These are phyloP conservation scores for Pseudognaphalium luteoalbum DNA, from an alignment of 129 eudicot species.

Conservation along the genomic window DNA sequence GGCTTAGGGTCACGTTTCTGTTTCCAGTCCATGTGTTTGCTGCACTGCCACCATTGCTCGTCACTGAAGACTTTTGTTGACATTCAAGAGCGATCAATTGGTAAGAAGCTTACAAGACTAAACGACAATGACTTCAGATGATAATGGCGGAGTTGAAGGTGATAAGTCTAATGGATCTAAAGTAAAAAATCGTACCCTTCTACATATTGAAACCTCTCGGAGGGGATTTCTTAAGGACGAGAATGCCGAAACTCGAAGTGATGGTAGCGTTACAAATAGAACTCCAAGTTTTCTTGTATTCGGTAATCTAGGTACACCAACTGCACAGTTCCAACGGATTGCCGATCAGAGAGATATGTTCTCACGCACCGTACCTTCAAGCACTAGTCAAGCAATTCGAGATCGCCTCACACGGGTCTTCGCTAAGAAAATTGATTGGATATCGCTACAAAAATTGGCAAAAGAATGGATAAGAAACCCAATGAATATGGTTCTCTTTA, in stretches of 20 bases:
- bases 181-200: conserved; percentile 37
- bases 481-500: conserved; percentile 73
- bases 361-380: conserved; percentile 78
- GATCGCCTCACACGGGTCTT: conserved; percentile 59
- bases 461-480: conserved; percentile 89
- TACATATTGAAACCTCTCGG: conserved; percentile 55
- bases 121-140: conserved; percentile 40
- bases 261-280: conserved; percentile 34
- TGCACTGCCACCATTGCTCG: conserved; percentile 8
- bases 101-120: not conserved
- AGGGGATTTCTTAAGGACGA: conserved; percentile 46
- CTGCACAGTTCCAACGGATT: conserved; percentile 58
- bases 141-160: conserved; percentile 40
- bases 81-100: conserved; percentile 7
- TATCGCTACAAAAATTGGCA: conserved; percentile 39
- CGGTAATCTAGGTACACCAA: conserved; percentile 64
- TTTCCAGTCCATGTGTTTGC: not conserved
- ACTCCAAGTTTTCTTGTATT: conserved; percentile 49
- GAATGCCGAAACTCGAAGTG: conserved; percentile 18
- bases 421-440: conserved; percentile 67
- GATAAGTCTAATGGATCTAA: conserved; percentile 42
- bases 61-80: not conserved
- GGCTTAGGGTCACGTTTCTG: not conserved
- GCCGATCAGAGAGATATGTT: conserved; percentile 67
- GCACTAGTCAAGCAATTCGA: conserved; percentile 58